These are phyloP conservation scores for Talaromyces sp. DNA, from an alignment of 2,329 filamentous ascomycete species.

Conservation along the genomic window DNA sequence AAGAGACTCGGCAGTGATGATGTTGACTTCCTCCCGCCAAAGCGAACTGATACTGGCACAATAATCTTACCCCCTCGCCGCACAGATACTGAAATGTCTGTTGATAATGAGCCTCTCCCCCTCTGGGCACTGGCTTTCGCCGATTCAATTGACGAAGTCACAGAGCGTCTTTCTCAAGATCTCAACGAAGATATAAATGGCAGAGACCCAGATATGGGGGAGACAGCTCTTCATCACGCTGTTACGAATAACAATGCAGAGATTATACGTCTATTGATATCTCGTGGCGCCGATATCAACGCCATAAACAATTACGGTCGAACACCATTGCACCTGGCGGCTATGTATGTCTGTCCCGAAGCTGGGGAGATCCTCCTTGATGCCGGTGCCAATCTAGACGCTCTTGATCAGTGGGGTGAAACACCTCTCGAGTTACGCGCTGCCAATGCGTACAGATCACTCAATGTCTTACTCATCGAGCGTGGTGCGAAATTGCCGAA, in stretches of 20 bases:
- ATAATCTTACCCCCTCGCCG: neutral
- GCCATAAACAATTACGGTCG: neutral
- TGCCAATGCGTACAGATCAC: neutral
- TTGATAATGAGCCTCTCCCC: neutral
- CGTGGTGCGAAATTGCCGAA: constrained; percentile 5
- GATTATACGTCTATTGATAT: neutral
- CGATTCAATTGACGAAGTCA: neutral
- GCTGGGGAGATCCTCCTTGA: neutral
- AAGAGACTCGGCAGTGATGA: neutral
- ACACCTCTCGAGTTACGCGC: neutral
- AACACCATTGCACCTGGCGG: constrained; percentile 2
- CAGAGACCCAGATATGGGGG: constrained; percentile 1
- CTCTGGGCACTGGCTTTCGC: neutral
- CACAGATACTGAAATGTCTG: neutral
- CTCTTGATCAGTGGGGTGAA: neutral
- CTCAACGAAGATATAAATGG: neutral
- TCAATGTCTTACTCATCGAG: neutral
- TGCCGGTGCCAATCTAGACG: neutral
- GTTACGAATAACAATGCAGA: neutral
- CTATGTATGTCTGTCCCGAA: neutral
- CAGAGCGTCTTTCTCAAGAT: neutral
- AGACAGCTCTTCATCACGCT: constrained; percentile 1
- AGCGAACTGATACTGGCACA: neutral
- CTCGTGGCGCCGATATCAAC: neutral
- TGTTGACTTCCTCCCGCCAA: neutral